Evolutionary conservation across 176 grass and related monocot genomes (phyloP).

Genomic region (Carex cristatella): DNA sequence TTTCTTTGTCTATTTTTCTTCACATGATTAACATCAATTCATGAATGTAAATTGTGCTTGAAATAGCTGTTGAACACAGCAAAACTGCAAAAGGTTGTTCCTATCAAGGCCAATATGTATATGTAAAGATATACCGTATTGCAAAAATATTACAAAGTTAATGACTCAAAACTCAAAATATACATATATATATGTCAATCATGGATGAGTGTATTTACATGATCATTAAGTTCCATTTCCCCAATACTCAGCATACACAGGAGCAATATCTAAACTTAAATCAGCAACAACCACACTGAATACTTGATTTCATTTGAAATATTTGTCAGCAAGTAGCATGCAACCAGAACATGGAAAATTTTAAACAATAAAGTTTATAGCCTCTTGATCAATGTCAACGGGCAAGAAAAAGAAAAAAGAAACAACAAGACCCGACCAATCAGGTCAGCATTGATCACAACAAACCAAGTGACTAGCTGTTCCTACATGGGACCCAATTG

Average conservation of each 20-base stretch:
- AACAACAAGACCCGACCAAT: background rate
- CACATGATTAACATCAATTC: too few relatives aligned
- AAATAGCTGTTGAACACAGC: too few relatives aligned
- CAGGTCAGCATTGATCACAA: background rate
- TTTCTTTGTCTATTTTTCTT: too few relatives aligned
- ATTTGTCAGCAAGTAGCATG: background rate
- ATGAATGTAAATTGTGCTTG: too few relatives aligned
- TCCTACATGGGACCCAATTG: background rate
- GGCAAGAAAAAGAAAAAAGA: background rate
- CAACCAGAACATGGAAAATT: background rate
- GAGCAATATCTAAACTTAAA: background rate
- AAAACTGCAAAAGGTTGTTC: too few relatives aligned
- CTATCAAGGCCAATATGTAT: too few relatives aligned
- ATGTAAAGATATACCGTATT: background rate
- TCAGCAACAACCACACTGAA: background rate
- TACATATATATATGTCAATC: background rate
- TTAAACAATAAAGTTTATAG: background rate
- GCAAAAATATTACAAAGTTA: background rate
- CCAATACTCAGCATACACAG: background rate
- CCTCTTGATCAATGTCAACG: background rate
- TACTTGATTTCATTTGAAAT: background rate
- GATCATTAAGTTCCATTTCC: background rate
- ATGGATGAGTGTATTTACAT: background rate
- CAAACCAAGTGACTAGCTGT: background rate
- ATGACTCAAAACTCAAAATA: background rate